Evolutionary conservation across 2,329 filamentous ascomycete genomes (phyloP), one percentile per base, ranked within the genome.

Genomic region (Fusarium bulbicola): DNA sequence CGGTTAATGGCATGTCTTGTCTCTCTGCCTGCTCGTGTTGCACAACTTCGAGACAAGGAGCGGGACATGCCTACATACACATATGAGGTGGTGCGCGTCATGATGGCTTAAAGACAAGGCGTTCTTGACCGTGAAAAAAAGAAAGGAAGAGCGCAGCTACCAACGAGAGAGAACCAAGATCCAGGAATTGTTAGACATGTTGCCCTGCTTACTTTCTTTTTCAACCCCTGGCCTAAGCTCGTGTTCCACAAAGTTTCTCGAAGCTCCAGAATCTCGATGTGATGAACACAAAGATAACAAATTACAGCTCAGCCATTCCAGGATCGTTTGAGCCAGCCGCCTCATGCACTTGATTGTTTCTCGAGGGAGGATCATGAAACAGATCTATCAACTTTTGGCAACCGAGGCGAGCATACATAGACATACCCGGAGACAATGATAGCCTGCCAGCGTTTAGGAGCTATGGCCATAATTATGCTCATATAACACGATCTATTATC

Each of bases 291-390:
- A 47, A 62, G 46, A 60, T 62, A 68, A 54, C 61, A 40, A 49
- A 45, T 37, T 32, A 43, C 24, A 36, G 36, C 26, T 47, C 47
- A 59, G 30, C 53, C 42, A 63, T 70, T 64, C 39, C 59, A 68
- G 50, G 36, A 28, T 37, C 50, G 32, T 63, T 70, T 59, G 20
- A 67, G 65, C 64, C 74, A 77, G 72, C 73, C 65, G 72, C 73
- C 66, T 72, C 73, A 52, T 49, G n/a, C 66, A 66, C 58, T 46
- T 53, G 40, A 30, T 57, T 49, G 50, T 50, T 63, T 52, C 57
- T 60, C 24, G 54, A 49, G n/a, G 52, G 37, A 47, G 43, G 34
- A 21, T 28, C 39, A 67, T 69, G 72, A 73, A 60, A 74, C 68
- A 58, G 32, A 62, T 57, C 47, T 46, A 59, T 54, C 54, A 63